These are phyloP conservation scores for Populus hybrid DNA, from an alignment of 441 rosid genomes.

Conservation along the genomic window DNA sequence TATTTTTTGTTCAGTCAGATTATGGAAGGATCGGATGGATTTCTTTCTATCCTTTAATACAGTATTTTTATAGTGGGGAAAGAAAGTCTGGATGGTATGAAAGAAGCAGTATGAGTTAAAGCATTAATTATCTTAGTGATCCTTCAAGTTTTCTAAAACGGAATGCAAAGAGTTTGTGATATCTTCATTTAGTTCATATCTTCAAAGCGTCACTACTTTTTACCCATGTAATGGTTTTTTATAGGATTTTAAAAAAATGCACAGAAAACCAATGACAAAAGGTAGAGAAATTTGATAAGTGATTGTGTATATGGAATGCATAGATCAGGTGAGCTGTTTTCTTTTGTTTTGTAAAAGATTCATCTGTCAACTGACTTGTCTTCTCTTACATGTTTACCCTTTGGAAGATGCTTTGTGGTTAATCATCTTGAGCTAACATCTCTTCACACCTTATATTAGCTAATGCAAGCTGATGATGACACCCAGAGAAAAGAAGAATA, in stretches of 20 bases:
- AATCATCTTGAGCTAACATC: slow-evolving; percentile 16
- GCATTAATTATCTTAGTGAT: neutral
- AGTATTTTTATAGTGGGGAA: neutral
- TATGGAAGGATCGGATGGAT: neutral
- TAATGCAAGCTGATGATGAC: slow-evolving; percentile 44
- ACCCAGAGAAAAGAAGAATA: slow-evolving; percentile 59
- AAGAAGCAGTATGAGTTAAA: neutral
- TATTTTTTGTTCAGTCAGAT: neutral
- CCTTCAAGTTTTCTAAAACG: neutral
- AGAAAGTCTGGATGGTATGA: neutral
- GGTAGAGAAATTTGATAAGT: neutral
- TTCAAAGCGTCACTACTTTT: neutral
- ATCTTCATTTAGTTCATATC: neutral
- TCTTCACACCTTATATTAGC: slow-evolving; percentile 36
- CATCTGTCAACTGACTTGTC: neutral
- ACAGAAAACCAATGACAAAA: neutral
- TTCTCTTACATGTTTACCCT: neutral
- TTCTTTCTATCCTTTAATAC: neutral
- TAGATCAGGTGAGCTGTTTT: neutral
- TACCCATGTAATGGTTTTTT: neutral
- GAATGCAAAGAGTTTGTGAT: neutral
- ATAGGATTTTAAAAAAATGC: neutral
- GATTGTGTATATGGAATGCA: neutral
- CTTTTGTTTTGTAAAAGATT: neutral
- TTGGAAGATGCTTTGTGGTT: neutral